phyloP scores from a whole-genome alignment of 1,284 basidiomycete genomes.

The Microbotryum intermedium region DNA sequence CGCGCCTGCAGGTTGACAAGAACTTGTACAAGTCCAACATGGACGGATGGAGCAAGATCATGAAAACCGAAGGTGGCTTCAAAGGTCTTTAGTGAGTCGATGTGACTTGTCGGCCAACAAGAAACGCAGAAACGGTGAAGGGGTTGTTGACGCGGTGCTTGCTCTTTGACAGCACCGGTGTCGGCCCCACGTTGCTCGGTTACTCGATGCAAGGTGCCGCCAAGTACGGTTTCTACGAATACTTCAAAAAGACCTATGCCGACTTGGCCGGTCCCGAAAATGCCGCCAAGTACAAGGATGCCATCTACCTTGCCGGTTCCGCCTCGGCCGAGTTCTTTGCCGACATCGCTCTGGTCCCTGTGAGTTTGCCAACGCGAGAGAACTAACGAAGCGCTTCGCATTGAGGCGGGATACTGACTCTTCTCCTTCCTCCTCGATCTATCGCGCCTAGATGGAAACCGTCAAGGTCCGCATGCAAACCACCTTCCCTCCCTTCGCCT shows the following conservation, averaged over 20 bases:
- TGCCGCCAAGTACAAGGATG: conserved; percentile 38
- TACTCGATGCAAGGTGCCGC: conserved; percentile 38
- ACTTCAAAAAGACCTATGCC: conserved; percentile 35
- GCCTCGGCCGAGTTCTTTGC: conserved; percentile 38
- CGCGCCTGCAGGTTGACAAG: conserved; percentile 34
- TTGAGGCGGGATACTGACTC: neutral
- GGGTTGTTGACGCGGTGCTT: neutral
- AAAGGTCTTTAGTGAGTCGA: conserved; percentile 34
- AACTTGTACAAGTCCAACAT: conserved; percentile 36
- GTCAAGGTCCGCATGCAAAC: conserved; percentile 40
- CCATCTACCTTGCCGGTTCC: conserved; percentile 38
- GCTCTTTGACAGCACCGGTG: conserved; percentile 33
- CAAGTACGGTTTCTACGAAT: conserved; percentile 39
- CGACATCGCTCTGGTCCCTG: conserved; percentile 36
- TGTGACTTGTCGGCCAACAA: too few relatives aligned
- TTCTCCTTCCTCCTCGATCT: neutral
- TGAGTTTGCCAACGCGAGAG: neutral
- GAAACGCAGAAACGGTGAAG: neutral
- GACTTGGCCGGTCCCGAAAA: conserved; percentile 36
- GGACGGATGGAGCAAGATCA: conserved; percentile 37
- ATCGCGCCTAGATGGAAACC: conserved; percentile 30
- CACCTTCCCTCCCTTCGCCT: conserved; percentile 37
- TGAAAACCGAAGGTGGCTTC: conserved; percentile 33
- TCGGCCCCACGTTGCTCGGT: conserved; percentile 36
- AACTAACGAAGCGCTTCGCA: neutral